Percentiles rank a stretch among this genome's conserved stretches.
These are phyloP conservation scores for Monilinia laxa DNA, from an alignment of 2,329 filamentous ascomycete species.

Conservation along the genomic window DNA sequence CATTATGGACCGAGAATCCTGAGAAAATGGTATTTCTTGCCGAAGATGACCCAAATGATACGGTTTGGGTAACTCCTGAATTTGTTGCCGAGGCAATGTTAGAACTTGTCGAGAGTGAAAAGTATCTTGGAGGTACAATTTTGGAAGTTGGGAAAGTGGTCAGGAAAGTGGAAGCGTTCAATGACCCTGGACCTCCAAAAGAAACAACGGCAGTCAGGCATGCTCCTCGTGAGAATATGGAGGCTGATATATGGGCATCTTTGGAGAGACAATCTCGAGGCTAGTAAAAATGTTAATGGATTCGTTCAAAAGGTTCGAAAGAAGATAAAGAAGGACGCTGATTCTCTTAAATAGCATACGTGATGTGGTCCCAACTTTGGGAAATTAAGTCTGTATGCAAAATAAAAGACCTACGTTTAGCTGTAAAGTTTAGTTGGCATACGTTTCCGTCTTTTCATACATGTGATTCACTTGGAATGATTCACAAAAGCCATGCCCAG, in stretches of 20 bases:
- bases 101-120: constrained; percentile 41
- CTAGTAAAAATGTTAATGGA: not conserved
- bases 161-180: constrained; percentile 41
- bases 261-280: constrained; percentile 6
- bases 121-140: constrained; percentile 44
- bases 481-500: not conserved
- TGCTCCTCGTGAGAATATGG: not conserved
- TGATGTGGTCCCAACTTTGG: not conserved
- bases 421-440: not conserved
- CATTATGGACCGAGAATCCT: constrained; percentile 47
- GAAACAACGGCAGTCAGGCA: not conserved
- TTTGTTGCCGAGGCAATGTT: constrained; percentile 49
- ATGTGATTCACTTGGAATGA: not conserved
- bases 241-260: constrained; percentile 18
- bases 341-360: not conserved
- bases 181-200: constrained; percentile 44
- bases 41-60: constrained; percentile 31
- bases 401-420: not conserved
- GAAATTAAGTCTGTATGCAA: not conserved
- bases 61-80: constrained; percentile 44
- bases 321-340: not conserved
- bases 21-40: constrained; percentile 45
- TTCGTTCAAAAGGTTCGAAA: not conserved
- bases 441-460: not conserved
- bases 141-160: constrained; percentile 44